Evolutionary conservation across 805 yeast species (phyloP).

Genomic region (Zygoascus tannicola): DNA sequence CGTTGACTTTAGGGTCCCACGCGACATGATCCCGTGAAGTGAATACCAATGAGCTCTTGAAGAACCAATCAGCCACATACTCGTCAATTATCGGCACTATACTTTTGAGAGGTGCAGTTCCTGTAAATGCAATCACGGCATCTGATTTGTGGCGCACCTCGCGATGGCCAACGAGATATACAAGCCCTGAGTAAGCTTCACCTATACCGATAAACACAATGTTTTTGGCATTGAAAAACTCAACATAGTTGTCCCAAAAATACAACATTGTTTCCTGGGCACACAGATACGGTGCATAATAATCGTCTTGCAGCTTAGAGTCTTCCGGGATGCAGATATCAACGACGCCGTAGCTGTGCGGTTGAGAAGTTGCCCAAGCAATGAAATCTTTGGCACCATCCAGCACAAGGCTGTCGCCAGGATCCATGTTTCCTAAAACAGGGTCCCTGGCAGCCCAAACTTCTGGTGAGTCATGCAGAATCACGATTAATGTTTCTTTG

Average conservation of each 20-base stretch:
- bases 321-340: conserved; percentile 70
- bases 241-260: conserved; percentile 85
- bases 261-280: conserved; percentile 70
- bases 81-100: conserved; percentile 85
- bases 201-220: conserved; percentile 82
- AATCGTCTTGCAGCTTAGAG: conserved; percentile 36
- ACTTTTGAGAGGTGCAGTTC: conserved; percentile 60
- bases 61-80: conserved; percentile 84
- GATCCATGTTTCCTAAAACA: conserved; percentile 64
- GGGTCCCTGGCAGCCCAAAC: conserved; percentile 85
- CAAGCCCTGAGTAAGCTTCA: conserved; percentile 77
- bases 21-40: conserved; percentile 66
- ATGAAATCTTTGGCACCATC: conserved; percentile 66
- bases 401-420: conserved; percentile 54
- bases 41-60: conserved; percentile 73
- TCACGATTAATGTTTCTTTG: conserved; percentile 52
- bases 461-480: conserved; percentile 87
- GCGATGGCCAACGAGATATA: conserved; percentile 81
- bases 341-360: conserved; percentile 61
- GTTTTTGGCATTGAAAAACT: conserved; percentile 53
- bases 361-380: conserved; percentile 44
- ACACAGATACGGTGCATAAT: conserved; percentile 27
- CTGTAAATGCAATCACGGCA: conserved; percentile 63
- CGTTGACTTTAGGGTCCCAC: conserved; percentile 51
- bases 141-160: conserved; percentile 51